phyloP scores from a whole-genome alignment of 108 stramenopile genomes.

The Aurantiochytrium sp. region DNA sequence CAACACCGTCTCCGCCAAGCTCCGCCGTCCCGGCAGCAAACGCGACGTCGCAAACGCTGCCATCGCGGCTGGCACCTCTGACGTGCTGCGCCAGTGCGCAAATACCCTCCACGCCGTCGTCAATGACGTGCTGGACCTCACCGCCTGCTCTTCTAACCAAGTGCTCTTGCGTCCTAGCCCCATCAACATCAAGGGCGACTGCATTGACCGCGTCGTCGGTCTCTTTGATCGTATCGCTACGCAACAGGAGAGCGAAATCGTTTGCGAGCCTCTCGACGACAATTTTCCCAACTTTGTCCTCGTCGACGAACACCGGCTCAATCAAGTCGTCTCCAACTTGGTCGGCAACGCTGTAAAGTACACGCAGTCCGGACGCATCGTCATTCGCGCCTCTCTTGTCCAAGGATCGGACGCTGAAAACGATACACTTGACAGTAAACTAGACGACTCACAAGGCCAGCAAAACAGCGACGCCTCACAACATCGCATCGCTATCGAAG shows the following conservation, averaged over 20 bases:
- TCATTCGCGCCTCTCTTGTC: background rate
- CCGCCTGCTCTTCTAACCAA: background rate
- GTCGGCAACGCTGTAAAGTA: background rate
- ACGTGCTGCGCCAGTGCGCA: background rate
- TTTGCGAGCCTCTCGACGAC: background rate
- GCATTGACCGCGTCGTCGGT: background rate
- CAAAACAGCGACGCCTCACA: no score
- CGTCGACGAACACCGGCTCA: background rate
- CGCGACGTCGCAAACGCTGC: background rate
- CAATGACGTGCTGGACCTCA: background rate
- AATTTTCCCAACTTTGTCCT: background rate
- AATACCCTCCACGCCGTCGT: background rate
- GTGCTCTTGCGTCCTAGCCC: background rate
- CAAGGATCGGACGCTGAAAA: no score
- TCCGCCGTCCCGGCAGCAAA: no score
- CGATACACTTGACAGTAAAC: no score
- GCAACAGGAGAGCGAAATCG: background rate
- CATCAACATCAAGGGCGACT: background rate
- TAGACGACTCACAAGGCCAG: no score
- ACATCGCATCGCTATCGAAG: background rate
- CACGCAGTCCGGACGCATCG: background rate
- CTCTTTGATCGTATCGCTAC: background rate
- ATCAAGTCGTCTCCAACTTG: background rate
- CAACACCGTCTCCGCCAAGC: no score
- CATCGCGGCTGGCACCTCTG: background rate